Percentiles rank a stretch among this genome's conserved stretches.
Conservation (phyloP, 768 basidiomycete genomes). For the Jaapia argillacea region DNA sequence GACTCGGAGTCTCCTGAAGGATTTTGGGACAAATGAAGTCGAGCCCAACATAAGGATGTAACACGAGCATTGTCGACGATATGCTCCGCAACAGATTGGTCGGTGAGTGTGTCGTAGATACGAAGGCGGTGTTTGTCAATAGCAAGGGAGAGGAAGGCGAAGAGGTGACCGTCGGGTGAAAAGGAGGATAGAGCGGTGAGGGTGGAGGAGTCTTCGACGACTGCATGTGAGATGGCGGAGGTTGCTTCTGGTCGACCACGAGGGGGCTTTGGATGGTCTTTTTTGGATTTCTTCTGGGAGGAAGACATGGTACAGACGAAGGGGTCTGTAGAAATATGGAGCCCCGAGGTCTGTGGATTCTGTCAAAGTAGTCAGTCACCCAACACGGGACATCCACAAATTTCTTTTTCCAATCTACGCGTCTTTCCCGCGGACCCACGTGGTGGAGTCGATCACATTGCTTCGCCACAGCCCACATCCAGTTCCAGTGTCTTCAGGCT, state of each 20-base stretch:
- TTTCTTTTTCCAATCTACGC: no score
- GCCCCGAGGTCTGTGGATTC: no score
- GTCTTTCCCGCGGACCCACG: no score
- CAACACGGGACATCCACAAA: no score
- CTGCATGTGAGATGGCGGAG: slow-evolving; percentile 45
- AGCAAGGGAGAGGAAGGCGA: slow-evolving; percentile 53
- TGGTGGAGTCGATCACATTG: no score
- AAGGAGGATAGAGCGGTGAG: slow-evolving; percentile 42
- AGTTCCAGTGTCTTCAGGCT: no score
- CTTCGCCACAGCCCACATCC: no score
- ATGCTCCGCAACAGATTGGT: slow-evolving; percentile 47
- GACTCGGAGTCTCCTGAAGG: slow-evolving; percentile 13
- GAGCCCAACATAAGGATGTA: slow-evolving; percentile 42
- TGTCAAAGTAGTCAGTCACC: no score
- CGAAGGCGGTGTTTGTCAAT: slow-evolving; percentile 66
- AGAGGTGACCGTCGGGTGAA: slow-evolving; percentile 44
- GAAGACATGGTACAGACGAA: slow-evolving; percentile 26
- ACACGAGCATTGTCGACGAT: slow-evolving; percentile 45
- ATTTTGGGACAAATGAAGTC: slow-evolving; percentile 20
- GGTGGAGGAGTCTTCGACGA: slow-evolving; percentile 35
- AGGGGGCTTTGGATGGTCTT: slow-evolving; percentile 40
- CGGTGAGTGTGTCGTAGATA: slow-evolving; percentile 49
- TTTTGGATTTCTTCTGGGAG: slow-evolving; percentile 35
- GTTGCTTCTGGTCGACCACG: slow-evolving; percentile 43
- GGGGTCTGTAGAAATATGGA: background rate